Evolutionary conservation across 2,329 filamentous ascomycete species (phyloP), one percentile per base, ranked within the genome.

Genomic region (Thielaviopsis ethacetica): DNA sequence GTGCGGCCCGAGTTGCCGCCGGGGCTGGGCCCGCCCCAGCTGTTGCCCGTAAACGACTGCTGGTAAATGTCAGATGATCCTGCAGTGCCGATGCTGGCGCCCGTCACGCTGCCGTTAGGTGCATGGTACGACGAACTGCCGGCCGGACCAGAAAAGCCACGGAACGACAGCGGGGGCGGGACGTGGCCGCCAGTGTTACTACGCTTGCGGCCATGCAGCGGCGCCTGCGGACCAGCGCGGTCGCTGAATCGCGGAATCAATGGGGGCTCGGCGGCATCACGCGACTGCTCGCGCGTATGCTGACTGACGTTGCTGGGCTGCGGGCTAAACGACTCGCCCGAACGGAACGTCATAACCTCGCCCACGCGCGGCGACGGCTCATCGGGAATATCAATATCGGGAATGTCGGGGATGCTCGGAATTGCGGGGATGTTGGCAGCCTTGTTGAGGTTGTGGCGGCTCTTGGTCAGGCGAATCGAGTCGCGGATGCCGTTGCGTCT

Each of bases 391-490:
- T 69, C 72, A 6, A 72, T 66, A 62, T 69, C 72, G 2, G 76
- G 74, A 50, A 78, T 71, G 56, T 76, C 74, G 2, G 79, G 77
- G 17, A 82, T 73, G 58, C 76, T 74, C 0, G 79, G 79, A 13
- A 80, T 73, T 58, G 72, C 78, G 4, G 79, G 75, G 19, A 77
- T 73, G 19, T 72, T 26, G 7, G 65, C 64, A 6, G 71, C 63
- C 60, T 65, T 73, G 30, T 53, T 55, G 22, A 58, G 47, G 13
- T 54, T 54, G 21, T 61, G 56, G 10, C 59, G 59, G 53, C 85
- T 82, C 72, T 96, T 96, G 13, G 91, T 89, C 22, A 96, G 76
- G 53, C 88, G 83, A 62, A 96, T 94, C 0, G 91, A 95, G 71
- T 97, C 91, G 54, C 89, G 83, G 63, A 95, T 91, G 4, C 77